A percentile compares a stretch with the other conserved stretches of the same genome.
Evolutionary conservation across 371 early-diverging fungal genomes (phyloP).

Genomic region (Choanephora cucurbitarum): DNA sequence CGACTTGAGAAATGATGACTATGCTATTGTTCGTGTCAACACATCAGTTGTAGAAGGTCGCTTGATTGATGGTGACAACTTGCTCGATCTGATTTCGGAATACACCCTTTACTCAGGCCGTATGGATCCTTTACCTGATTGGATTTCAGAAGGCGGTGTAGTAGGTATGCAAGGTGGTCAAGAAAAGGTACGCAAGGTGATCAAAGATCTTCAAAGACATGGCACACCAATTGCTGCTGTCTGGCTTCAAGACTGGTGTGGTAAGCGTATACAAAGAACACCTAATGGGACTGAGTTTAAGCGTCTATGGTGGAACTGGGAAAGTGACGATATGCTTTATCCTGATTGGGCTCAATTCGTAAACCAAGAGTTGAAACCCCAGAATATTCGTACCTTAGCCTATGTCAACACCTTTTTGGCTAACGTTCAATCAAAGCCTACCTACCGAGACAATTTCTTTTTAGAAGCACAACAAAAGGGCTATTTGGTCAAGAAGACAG

Average conservation of each 20-base stretch:
- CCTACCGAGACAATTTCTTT: slow-evolving; percentile 24
- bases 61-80: slow-evolving; percentile 27
- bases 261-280: slow-evolving; percentile 37
- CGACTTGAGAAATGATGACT: slow-evolving; percentile 33
- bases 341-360: slow-evolving; percentile 44
- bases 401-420: slow-evolving; percentile 44
- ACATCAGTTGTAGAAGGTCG: slow-evolving; percentile 21
- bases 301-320: slow-evolving; percentile 53
- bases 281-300: slow-evolving; percentile 24
- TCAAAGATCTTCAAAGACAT: slow-evolving; percentile 23
- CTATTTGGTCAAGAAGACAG: slow-evolving; percentile 28
- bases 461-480: slow-evolving; percentile 28
- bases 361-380: slow-evolving; percentile 13
- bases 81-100: slow-evolving; percentile 42
- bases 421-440: slow-evolving; percentile 28
- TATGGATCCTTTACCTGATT: slow-evolving; percentile 43
- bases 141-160: slow-evolving; percentile 41
- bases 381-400: slow-evolving; percentile 24
- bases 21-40: slow-evolving; percentile 35
- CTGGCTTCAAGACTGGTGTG: slow-evolving; percentile 51
- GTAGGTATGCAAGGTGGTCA: slow-evolving; percentile 47
- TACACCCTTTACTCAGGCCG: slow-evolving; percentile 47
- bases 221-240: slow-evolving; percentile 42
- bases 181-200: slow-evolving; percentile 32
- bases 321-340: slow-evolving; percentile 35